A percentile compares a stretch with the other conserved stretches of the same genome.
phyloP scores from a whole-genome alignment of 306 rosid genomes.

The Echinosophora koreensis region DNA sequence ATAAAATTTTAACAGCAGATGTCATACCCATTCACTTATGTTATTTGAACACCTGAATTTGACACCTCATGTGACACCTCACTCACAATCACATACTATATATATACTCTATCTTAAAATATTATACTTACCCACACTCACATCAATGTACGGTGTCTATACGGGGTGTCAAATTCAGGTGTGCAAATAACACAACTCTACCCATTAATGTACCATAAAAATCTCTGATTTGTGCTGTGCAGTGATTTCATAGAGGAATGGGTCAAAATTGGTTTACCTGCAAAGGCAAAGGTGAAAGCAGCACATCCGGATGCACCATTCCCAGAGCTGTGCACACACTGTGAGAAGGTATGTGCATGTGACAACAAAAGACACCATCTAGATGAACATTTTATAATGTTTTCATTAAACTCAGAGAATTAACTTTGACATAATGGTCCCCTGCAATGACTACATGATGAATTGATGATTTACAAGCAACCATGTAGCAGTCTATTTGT shows the following conservation, averaged over 20 bases:
- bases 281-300: constrained; percentile 76
- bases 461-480: too few species aligned
- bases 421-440: background rate
- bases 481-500: background rate
- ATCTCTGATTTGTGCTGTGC: constrained; percentile 35
- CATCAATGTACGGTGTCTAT: too few species aligned
- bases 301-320: constrained; percentile 48
- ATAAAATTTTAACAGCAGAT: too few species aligned
- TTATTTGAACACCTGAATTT: too few species aligned
- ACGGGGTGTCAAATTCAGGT: too few species aligned
- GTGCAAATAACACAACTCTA: too few species aligned
- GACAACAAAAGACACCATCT: constrained; percentile 19
- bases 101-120: too few species aligned
- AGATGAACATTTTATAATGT: constrained; percentile 3
- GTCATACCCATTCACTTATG: too few species aligned
- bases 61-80: too few species aligned
- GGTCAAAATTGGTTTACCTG: constrained; percentile 80
- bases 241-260: constrained; percentile 95
- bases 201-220: too few species aligned
- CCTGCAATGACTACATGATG: background rate
- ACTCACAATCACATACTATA: too few species aligned
- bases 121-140: too few species aligned
- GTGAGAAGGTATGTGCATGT: constrained; percentile 75
- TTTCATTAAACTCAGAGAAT: background rate
- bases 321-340: constrained; percentile 66